A percentile compares a stretch with the other conserved stretches of the same genome.
Conservation (phyloP, 176 grass and related monocot species). For the bread wheat (Triticum aestivum) region DNA sequence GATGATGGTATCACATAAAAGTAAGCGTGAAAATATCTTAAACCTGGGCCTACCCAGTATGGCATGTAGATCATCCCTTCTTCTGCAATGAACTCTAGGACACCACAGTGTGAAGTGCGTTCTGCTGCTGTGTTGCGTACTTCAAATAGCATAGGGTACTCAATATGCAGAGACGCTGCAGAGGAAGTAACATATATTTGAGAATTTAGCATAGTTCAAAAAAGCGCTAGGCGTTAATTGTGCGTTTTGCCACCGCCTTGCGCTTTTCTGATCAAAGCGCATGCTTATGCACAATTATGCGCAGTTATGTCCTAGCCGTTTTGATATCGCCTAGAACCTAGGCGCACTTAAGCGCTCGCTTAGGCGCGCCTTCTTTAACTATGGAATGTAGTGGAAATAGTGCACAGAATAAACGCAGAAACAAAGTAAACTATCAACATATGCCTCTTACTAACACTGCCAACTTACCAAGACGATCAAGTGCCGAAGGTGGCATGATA, state of each 20-base stretch:
- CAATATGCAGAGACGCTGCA: slow-evolving; percentile 93
- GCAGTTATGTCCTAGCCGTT: too few species aligned
- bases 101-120: slow-evolving; percentile 88
- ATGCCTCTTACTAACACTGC: not conserved
- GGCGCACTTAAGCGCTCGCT: too few species aligned
- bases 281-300: too few species aligned
- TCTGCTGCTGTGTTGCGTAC: slow-evolving; percentile 67
- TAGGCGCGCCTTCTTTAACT: too few species aligned
- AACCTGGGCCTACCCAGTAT: slow-evolving; percentile 71
- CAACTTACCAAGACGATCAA: slow-evolving; percentile 92
- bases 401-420: slow-evolving; percentile 6
- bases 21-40: not conserved
- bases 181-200: slow-evolving; percentile 17
- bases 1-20: slow-evolving; percentile 26
- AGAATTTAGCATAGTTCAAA: not conserved
- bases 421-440: slow-evolving; percentile 13
- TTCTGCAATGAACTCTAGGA: slow-evolving; percentile 96
- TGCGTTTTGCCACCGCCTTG: too few species aligned
- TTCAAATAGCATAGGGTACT: slow-evolving; percentile 99
- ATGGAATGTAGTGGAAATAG: not conserved
- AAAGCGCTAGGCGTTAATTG: too few species aligned
- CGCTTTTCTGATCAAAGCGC: too few species aligned
- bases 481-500: slow-evolving; percentile 97
- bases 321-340: too few species aligned
- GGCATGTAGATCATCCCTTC: slow-evolving; percentile 99